Evolutionary conservation across 768 basidiomycete genomes (phyloP), one percentile per base, ranked within the genome.

Genomic region (Boletus vinaceobasis): DNA sequence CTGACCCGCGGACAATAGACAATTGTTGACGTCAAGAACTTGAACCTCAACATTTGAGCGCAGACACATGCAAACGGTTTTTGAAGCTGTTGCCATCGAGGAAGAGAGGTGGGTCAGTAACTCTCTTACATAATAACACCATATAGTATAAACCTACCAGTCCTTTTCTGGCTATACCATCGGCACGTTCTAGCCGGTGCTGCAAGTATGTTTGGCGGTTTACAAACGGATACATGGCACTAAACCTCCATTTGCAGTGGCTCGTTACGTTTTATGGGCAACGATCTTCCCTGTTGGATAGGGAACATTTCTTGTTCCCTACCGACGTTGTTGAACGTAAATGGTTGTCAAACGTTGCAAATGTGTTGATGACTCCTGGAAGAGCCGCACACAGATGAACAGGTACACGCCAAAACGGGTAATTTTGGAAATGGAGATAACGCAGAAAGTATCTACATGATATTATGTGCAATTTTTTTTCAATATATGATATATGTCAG

Each of bases 261-360:
- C 80, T 81, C 44, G 60, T 75, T 17, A 85, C 77, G 2, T 79
- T 82, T 54, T 82, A 82, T 53, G 86, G 84, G 1, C 75, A 88
- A 64, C 75, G 75, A 50, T 60, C 70, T 37, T 74, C 80, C 32
- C 82, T 86, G 7, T 66, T 88, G 27, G 79, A 77, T 36, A 71
- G 83, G 38, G 65, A 75, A 11, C 80, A n/a, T n/a, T n/a, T n/a
- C n/a, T n/a, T 87, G 58, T 64, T 81, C 14, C 68, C 66, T 14
- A 70, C 73, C 13, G 63, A 69, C n/a, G 58, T 63, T 14, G 57
- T 67, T 1, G 73, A 77, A 59, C 67, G 74, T 29, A 64, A 65
- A 32, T 72, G 72, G 69, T 38, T 76, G 5, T 72, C 65, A 21
- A 59, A 61, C 2, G 6, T 76, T 15, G 63, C 72, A 7, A 79